Evolutionary conservation across 2,329 filamentous ascomycete genomes (phyloP).

Genomic region (Falciphora oryzae): DNA sequence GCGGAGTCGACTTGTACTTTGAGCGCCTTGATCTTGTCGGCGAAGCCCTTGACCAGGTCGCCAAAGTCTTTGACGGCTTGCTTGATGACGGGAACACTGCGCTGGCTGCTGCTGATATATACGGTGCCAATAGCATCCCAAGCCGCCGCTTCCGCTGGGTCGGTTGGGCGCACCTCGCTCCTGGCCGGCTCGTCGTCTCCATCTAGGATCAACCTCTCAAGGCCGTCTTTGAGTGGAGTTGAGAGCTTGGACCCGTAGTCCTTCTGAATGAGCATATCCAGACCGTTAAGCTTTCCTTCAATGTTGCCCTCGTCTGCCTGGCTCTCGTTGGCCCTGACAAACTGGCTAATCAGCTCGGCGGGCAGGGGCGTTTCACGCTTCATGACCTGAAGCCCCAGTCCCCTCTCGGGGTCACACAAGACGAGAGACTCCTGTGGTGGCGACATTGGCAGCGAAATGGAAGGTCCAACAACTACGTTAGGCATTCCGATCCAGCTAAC

Average conservation of each 20-base stretch:
- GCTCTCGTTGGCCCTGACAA: conserved; percentile 6
- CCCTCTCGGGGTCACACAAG: conserved; percentile 5
- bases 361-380: not conserved
- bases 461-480: conserved; percentile 6
- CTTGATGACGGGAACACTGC: conserved; percentile 30
- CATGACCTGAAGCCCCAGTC: conserved; percentile 7
- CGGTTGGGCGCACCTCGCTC: conserved; percentile 36
- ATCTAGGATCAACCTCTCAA: conserved; percentile 1
- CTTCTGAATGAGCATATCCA: conserved; percentile 6
- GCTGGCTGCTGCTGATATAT: conserved; percentile 35
- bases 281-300: conserved; percentile 4
- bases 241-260: conserved; percentile 7
- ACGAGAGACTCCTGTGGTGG: conserved; percentile 6
- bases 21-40: conserved; percentile 40
- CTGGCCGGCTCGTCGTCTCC: conserved; percentile 26
- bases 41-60: conserved; percentile 42
- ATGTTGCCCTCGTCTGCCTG: conserved; percentile 8
- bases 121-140: conserved; percentile 50
- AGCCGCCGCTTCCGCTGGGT: conserved; percentile 40
- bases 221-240: conserved; percentile 2
- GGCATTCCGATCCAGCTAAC: conserved; percentile 8
- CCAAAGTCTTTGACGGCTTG: conserved; percentile 45
- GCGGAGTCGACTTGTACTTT: conserved; percentile 38
- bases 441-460: not conserved
- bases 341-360: conserved; percentile 8